Conservation (phyloP, 805 yeast genomes). For the Yamadazyma phyllophila region DNA sequence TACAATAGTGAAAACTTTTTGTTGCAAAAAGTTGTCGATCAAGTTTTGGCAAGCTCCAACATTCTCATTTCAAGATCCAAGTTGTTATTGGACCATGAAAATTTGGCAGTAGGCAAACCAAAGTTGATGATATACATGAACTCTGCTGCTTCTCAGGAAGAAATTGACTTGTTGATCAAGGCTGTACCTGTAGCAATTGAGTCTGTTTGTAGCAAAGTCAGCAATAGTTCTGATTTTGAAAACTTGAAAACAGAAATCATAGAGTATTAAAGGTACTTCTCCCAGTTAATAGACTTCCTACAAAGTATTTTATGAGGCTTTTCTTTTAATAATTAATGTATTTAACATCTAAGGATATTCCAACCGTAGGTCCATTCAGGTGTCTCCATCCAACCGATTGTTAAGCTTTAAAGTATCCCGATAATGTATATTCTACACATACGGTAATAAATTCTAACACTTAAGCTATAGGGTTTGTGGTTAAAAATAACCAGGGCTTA, state of each 20-base stretch:
- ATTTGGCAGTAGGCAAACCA: conserved; percentile 52
- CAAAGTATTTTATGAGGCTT: conserved; percentile 23
- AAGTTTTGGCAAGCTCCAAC: conserved; percentile 47
- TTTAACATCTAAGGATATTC: neutral
- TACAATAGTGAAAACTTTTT: conserved; percentile 57
- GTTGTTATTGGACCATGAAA: conserved; percentile 67
- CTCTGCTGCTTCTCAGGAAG: conserved; percentile 25
- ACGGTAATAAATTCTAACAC: too few relatives aligned
- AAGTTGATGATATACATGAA: conserved; percentile 34
- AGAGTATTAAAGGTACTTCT: conserved; percentile 17
- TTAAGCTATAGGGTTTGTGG: too few relatives aligned
- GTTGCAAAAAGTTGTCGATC: conserved; percentile 65
- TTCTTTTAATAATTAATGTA: too few relatives aligned
- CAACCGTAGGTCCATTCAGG: neutral
- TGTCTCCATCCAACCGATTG: neutral
- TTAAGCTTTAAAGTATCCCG: too few relatives aligned
- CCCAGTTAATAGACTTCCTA: conserved; percentile 23
- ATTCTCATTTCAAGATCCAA: conserved; percentile 65
- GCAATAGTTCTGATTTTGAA: conserved; percentile 23
- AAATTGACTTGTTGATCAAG: conserved; percentile 23
- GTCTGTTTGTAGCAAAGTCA: conserved; percentile 23
- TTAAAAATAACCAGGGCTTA: too few relatives aligned
- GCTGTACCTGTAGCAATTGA: conserved; percentile 22
- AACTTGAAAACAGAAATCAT: conserved; percentile 26
- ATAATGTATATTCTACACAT: too few relatives aligned